phyloP scores from a whole-genome alignment of 2,329 filamentous ascomycete genomes.

The Pestalotiopsis fici region DNA sequence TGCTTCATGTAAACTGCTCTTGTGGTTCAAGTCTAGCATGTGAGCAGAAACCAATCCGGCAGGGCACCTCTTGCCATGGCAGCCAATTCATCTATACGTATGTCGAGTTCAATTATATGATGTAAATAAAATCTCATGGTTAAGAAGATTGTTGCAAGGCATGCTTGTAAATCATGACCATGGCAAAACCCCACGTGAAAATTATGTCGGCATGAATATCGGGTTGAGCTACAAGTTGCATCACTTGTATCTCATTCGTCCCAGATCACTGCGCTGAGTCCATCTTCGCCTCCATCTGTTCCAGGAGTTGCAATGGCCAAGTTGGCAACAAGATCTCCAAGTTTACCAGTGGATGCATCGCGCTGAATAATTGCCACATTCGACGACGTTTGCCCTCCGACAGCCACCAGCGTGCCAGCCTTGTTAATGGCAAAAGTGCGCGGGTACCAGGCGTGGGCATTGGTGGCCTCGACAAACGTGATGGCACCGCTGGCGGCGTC shows the following conservation, averaged over 20 bases:
- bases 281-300: constrained; percentile 14
- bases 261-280: constrained; percentile 14
- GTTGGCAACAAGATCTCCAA: constrained; percentile 11
- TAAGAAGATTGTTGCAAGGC: no score
- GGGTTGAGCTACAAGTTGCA: not conserved
- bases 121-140: no score
- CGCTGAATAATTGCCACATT: constrained; percentile 12
- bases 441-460: constrained; percentile 11
- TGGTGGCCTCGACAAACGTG: constrained; percentile 5
- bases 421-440: constrained; percentile 13
- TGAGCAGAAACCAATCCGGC: not conserved
- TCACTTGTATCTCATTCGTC: constrained; percentile 8
- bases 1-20: no score
- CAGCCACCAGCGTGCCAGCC: constrained; percentile 10
- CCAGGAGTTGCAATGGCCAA: constrained; percentile 12
- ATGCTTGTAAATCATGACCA: no score
- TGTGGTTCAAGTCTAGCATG: no score
- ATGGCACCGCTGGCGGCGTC: constrained; percentile 4
- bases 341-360: constrained; percentile 7
- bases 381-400: constrained; percentile 14
- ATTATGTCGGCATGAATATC: not conserved
- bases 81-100: no score
- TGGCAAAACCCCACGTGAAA: no score
- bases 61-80: no score
- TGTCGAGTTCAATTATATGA: no score